Base-by-base conservation (phyloP, 2,329 filamentous ascomycete species). In the Nemania sp. region DNA sequence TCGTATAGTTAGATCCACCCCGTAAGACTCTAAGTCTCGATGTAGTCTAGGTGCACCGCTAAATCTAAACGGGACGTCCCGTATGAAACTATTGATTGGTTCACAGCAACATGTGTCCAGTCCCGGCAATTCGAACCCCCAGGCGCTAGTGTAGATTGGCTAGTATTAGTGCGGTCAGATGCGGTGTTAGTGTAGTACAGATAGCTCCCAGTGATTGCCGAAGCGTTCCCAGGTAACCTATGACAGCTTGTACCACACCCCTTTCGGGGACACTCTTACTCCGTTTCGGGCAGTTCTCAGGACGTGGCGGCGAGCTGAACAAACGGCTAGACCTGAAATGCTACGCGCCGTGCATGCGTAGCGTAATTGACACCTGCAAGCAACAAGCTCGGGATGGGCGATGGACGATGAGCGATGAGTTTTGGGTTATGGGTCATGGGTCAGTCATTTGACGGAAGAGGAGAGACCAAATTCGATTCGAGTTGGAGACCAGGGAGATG, bases 261-360 rank as follows among this genome's bases (percentile, higher is more conserved):
- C 62, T 66, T 66, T 66, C 60, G 59, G 62, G 60, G 62, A 58
- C 47, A 22, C 20, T 47, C 32, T 5, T 38, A 5, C 66, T 35
- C 66, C 60, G 18, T 58, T 64, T 70, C 53, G 49, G 64, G 67
- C 67, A 70, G 60, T 61, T 70, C 20, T 38, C 24, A 13, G 15
- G 3, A 11, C 22, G 22, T 35, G 41, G 52, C 43, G 56, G 38
- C 56, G 29, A 70, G 67, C 67, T 70, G 67, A 70, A 67, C 27
- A n/a, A 47, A 41, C 47, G 55, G 59, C 67, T 62, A 68, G 53
- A 22, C 53, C 54, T 15, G 24, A 51, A 54, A 18, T 26, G 20
- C n/a, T 22, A 47, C 47, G n/a, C 43, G 41, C 63, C 53, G 55
- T 60, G 63, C 66, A 68, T 57, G 55, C 29, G 26, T 67, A 61